Base-by-base conservation (phyloP, 768 basidiomycete species). In the Lactarius tabidus region DNA sequence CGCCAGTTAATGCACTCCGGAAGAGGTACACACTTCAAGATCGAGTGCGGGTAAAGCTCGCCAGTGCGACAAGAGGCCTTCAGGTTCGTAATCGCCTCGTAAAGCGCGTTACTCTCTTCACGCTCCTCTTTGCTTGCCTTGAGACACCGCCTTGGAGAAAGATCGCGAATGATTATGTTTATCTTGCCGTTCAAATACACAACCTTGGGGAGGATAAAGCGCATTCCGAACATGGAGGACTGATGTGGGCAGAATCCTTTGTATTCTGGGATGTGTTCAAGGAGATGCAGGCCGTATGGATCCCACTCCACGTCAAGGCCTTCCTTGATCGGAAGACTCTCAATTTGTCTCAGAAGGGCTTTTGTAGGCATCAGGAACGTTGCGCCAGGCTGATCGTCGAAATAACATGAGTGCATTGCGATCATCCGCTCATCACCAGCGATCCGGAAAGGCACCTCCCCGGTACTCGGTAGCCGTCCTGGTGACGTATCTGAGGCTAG, bases 361-460 rank as follows among this genome's bases (percentile, higher is more conserved):
- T 38, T 67, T 10, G 58, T 39, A 6, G 67, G 58, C 1, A 68
- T 39, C 43, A 68, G 33, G 54, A 56, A 57, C 15, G 59, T 60
- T 20, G 59, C 18, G 54, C 28, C 9, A 28, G 3, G 20, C 18
- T 31, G 6, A 29, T 0, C 3, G 9, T 18, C 20, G 29, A n/a
- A 2, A 28, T 4, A 29, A 23, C 15, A n/a, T n/a, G 58, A 38
- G 36, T 56, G 58, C 43, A 65, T 33, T 6, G 43, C 63, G 57
- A 69, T 38, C 23, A 57, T 39, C 15, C 53, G 62, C 18, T 70
- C 63, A n/a, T 65, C 41, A 10, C 56, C 6, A n/a, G 63, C 41
- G 23, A 41, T 57, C 41, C 58, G 57, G 58, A 70, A 70, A 10
- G 69, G 77, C 77, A 83, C 54, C 35, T 54, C 26, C 29, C 38